phyloP scores from a whole-genome alignment of 2,329 filamentous ascomycete species.

The Ceratocystis alfenasii region DNA sequence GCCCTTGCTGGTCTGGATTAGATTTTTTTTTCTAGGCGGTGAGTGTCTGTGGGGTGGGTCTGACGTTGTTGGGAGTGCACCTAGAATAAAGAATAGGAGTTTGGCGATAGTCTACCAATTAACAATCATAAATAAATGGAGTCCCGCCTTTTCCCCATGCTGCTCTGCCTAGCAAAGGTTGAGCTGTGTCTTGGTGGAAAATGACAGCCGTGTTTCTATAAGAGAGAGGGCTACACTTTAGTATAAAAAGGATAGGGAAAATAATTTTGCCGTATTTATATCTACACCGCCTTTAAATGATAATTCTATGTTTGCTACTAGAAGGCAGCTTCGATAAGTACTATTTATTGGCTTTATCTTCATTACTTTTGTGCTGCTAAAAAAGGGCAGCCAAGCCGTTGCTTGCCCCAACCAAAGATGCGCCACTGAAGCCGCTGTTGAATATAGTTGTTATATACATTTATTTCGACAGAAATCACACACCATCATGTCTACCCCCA shows the following conservation, averaged over 20 bases:
- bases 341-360: no score
- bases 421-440: background rate
- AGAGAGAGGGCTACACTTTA: background rate
- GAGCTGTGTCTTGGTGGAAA: background rate
- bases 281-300: constrained; percentile 12
- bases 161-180: background rate
- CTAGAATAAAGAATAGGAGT: background rate
- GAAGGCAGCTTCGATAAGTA: no score
- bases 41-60: background rate
- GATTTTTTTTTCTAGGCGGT: constrained; percentile 14
- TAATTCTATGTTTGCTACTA: background rate
- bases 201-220: constrained; percentile 6
- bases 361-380: no score
- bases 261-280: constrained; percentile 14
- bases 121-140: background rate
- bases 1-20: background rate
- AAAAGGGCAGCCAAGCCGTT: background rate
- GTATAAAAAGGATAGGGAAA: background rate
- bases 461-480: background rate
- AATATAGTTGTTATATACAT: background rate
- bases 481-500: constrained; percentile 11
- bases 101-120: constrained; percentile 1
- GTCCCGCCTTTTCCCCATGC: background rate
- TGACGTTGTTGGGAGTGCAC: background rate
- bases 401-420: background rate